Conservation (phyloP, 148 eudicot genomes). For the Chenopodium berlandieri region DNA sequence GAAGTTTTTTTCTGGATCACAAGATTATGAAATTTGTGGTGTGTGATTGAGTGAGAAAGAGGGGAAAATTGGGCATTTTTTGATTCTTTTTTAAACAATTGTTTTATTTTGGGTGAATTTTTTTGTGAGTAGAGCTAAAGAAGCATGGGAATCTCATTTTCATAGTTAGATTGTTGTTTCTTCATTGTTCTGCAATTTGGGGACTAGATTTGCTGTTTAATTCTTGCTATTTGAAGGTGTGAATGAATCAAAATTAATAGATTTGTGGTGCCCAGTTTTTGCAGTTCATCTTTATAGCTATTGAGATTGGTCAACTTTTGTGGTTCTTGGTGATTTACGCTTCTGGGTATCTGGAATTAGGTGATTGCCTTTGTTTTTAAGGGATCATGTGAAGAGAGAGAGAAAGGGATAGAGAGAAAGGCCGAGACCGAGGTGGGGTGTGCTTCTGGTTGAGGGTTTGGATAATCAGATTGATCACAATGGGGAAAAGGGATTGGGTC, state of each 20-base stretch:
- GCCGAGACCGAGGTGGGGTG: background rate
- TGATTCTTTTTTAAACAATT: background rate
- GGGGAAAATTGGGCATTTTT: conserved; percentile 10
- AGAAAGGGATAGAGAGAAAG: background rate
- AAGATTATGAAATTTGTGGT: conserved; percentile 20
- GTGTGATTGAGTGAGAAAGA: background rate
- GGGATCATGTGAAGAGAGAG: background rate
- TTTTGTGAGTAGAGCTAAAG: no score
- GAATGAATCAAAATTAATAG: background rate
- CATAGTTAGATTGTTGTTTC: background rate
- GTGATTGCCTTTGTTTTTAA: background rate
- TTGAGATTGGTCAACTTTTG: conserved; percentile 12
- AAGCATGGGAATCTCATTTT: conserved; percentile 16
- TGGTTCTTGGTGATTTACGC: conserved; percentile 8
- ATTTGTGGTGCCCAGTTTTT: conserved; percentile 17
- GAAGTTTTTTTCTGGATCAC: background rate
- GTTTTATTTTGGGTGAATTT: background rate
- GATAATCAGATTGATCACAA: conserved; percentile 11
- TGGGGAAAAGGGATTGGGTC: conserved; percentile 28
- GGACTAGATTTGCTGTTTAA: background rate
- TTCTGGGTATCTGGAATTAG: background rate
- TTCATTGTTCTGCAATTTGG: no score
- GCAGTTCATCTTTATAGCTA: conserved; percentile 2
- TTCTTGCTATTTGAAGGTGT: conserved; percentile 14
- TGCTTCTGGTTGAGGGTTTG: background rate